Conservation (phyloP, 441 rosid species). For the Erysimum pusillum region DNA sequence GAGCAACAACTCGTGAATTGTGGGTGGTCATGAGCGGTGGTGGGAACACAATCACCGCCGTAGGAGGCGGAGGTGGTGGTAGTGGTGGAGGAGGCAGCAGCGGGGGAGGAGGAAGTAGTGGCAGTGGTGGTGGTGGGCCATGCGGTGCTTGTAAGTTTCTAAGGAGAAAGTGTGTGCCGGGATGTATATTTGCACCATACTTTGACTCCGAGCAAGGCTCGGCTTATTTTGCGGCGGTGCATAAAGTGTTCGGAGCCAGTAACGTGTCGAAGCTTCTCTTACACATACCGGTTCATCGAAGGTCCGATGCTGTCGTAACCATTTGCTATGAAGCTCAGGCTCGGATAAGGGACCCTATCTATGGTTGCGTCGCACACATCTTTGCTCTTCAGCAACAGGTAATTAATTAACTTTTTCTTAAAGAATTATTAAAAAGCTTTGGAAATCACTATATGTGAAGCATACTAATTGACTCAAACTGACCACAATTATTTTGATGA, state of each 20-base stretch:
- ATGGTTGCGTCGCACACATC: constrained; percentile 94
- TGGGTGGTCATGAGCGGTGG: constrained; percentile 54
- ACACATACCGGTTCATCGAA: constrained; percentile 73
- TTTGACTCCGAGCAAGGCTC: constrained; percentile 96
- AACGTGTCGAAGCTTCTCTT: constrained; percentile 87
- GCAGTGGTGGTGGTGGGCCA: constrained; percentile 71
- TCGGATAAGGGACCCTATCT: constrained; percentile 90
- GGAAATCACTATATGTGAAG: constrained; percentile 36
- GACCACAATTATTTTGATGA: constrained; percentile 21
- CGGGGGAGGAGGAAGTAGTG: constrained; percentile 41
- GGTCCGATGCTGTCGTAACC: constrained; percentile 88
- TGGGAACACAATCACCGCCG: constrained; percentile 56
- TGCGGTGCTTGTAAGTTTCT: constrained; percentile 97
- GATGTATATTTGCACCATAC: constrained; percentile 91
- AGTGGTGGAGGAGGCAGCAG: constrained; percentile 50
- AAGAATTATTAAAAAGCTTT: constrained; percentile 18
- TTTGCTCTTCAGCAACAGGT: constrained; percentile 98
- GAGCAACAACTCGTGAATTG: constrained; percentile 5
- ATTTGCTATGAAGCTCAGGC: constrained; percentile 95
- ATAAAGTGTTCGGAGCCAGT: constrained; percentile 95
- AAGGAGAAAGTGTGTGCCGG: constrained; percentile 87
- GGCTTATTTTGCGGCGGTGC: constrained; percentile 94
- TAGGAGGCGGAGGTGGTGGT: constrained; percentile 53
- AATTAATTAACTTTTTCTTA: background rate
- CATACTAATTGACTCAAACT: constrained; percentile 15